Percentiles rank a stretch among this genome's conserved stretches.
These are phyloP conservation scores for Lactarius hengduanensis DNA, from an alignment of 768 basidiomycete species.

Conservation along the genomic window DNA sequence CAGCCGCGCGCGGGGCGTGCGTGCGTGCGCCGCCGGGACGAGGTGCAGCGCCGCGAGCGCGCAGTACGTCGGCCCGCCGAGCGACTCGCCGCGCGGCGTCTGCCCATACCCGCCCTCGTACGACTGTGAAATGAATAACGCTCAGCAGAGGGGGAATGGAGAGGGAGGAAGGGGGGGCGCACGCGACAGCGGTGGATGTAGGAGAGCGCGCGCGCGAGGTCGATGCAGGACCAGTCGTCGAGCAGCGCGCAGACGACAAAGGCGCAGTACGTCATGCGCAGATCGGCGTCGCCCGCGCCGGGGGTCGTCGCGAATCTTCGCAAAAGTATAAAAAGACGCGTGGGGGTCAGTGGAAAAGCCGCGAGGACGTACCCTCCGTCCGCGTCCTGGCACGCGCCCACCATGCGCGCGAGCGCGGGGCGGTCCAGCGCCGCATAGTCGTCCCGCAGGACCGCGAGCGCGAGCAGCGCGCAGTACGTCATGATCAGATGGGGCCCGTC, in stretches of 20 bases:
- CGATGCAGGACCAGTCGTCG: constrained; percentile 73
- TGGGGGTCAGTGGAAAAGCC: no score
- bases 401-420: constrained; percentile 59
- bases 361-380: constrained; percentile 71
- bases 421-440: constrained; percentile 72
- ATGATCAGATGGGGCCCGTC: constrained; percentile 83
- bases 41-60: constrained; percentile 75
- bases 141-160: neutral
- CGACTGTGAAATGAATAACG: constrained; percentile 46
- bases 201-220: constrained; percentile 54
- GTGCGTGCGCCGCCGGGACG: constrained; percentile 13
- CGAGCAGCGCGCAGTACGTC: constrained; percentile 88
- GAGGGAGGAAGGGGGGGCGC: constrained; percentile 30
- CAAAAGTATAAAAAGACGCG: no score
- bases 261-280: constrained; percentile 84
- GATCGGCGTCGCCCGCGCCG: constrained; percentile 68
- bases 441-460: constrained; percentile 84
- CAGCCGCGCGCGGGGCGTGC: constrained; percentile 4
- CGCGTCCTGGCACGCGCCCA: constrained; percentile 67
- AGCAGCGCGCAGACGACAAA: constrained; percentile 81
- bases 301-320: constrained; percentile 69
- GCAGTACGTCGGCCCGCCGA: constrained; percentile 96
- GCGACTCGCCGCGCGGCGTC: constrained; percentile 75
- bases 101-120: constrained; percentile 95
- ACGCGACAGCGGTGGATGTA: constrained; percentile 78